phyloP scores from a whole-genome alignment of 2,329 filamentous ascomycete genomes.

The Ilyonectria sp. region DNA sequence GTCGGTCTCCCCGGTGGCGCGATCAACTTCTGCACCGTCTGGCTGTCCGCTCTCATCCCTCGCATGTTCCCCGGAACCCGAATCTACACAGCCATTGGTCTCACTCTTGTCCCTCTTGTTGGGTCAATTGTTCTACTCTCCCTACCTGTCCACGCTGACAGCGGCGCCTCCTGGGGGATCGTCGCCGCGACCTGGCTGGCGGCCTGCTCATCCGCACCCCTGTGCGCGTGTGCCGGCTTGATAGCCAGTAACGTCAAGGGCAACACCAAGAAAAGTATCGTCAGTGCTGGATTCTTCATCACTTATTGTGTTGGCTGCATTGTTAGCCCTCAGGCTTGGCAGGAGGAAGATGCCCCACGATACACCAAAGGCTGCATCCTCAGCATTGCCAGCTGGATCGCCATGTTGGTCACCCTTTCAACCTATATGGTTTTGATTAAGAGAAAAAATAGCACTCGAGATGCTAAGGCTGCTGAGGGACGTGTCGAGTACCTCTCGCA shows the following conservation, averaged over 20 bases:
- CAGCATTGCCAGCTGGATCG: slow-evolving; percentile 37
- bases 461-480: slow-evolving; percentile 26
- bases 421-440: slow-evolving; percentile 24
- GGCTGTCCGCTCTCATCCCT: slow-evolving; percentile 41
- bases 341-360: slow-evolving; percentile 37
- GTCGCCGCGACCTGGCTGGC: slow-evolving; percentile 47
- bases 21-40: slow-evolving; percentile 39
- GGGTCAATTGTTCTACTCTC: slow-evolving; percentile 34
- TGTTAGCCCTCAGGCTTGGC: slow-evolving; percentile 43
- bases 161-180: slow-evolving; percentile 41
- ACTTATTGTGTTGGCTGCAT: slow-evolving; percentile 47
- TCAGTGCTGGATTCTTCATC: slow-evolving; percentile 46
- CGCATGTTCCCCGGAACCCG: slow-evolving; percentile 37
- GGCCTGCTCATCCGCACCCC: slow-evolving; percentile 32
- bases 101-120: slow-evolving; percentile 22
- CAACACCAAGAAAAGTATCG: slow-evolving; percentile 49
- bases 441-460: slow-evolving; percentile 31
- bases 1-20: slow-evolving; percentile 26
- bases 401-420: slow-evolving; percentile 29
- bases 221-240: slow-evolving; percentile 40
- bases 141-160: slow-evolving; percentile 30
- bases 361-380: slow-evolving; percentile 43
- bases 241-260: slow-evolving; percentile 50
- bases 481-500: slow-evolving; percentile 11
- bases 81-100: slow-evolving; percentile 32